phyloP scores from a whole-genome alignment of 2,329 filamentous ascomycete species.

The Lachnellula subtilissima region DNA sequence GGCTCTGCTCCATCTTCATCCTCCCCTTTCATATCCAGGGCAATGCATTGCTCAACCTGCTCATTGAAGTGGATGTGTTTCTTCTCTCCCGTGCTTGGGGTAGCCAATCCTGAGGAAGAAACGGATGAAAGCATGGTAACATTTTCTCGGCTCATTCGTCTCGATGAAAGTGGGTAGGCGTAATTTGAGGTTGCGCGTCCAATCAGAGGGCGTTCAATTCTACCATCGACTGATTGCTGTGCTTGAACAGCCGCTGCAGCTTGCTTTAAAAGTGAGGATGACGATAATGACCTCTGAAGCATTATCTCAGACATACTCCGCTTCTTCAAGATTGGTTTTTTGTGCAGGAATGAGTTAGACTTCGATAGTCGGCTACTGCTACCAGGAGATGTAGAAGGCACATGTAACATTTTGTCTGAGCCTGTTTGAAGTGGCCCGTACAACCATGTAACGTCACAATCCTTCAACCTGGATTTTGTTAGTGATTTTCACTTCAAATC shows the following conservation, averaged over 20 bases:
- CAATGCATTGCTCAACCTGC: constrained; percentile 92
- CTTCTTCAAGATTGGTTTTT: constrained; percentile 87
- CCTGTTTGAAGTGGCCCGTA: constrained; percentile 87
- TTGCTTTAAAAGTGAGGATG: constrained; percentile 81
- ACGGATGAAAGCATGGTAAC: constrained; percentile 59
- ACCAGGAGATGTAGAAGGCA: constrained; percentile 39
- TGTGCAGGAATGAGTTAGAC: constrained; percentile 53
- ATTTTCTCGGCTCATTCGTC: constrained; percentile 56
- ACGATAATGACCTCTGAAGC: constrained; percentile 81
- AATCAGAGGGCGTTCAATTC: constrained; percentile 45
- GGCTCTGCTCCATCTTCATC: constrained; percentile 55
- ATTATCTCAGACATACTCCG: constrained; percentile 94
- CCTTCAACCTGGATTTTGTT: constrained; percentile 70
- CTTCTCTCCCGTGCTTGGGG: constrained; percentile 62
- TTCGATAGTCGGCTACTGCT: constrained; percentile 52
- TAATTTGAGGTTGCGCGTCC: constrained; percentile 66
- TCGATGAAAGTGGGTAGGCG: constrained; percentile 58
- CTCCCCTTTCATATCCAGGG: constrained; percentile 80
- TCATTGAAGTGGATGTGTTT: constrained; percentile 96
- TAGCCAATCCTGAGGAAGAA: constrained; percentile 63
- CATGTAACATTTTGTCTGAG: constrained; percentile 47
- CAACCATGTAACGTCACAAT: constrained; percentile 95
- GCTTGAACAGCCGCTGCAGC: constrained; percentile 35
- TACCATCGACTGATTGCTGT: constrained; percentile 45
- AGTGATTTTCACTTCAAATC: constrained; percentile 14